Base-by-base conservation (phyloP, 805 yeast species). In the Candida nitratophila region DNA sequence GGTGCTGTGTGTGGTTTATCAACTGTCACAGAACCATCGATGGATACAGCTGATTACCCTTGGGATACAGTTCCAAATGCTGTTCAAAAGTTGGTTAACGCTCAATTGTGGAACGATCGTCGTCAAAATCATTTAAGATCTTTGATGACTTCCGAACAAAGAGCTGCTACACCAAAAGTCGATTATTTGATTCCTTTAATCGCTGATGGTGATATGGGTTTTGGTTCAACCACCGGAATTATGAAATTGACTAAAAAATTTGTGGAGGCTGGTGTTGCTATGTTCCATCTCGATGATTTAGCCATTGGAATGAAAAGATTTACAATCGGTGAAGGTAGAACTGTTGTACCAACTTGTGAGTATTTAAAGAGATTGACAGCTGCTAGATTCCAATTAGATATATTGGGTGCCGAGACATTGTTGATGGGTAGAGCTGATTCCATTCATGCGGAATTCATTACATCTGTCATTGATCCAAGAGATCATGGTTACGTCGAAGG, bases 121-220 rank as follows among this genome's bases (percentile, higher is more conserved):
- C 76, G 52, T 42, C 33, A 53, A 56, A 43, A 47, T 39, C 50
- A 47, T 24, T 20, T 48, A 30, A 42, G 52, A 21, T 48, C 52
- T 0, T 24, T 32, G 33, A 47, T 51, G 52, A 45, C 53, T 8
- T 41, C 49, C 1, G 53, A 48, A 32, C 45, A 50, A 37, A 45
- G 50, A 34, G 56, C 44, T 45, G 50, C 33, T 56, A 60, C 44
- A 53, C 70, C 45, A 6, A 42, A 41, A 57, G 65, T 49, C 14
- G 81, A 79, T 50, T 79, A 79, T 51, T 51, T 79, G 53, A 68
- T 76, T 46, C 85, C 85, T 7, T 74, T 79, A 36, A 74, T 79
- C 52, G 85, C 85, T 4, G 85, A 79, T 54, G 85, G 74, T 4
- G 84, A 79, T 50, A 79, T 81, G 52, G 85, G 85, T 11, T 83